Conservation (phyloP, 148 eudicot species). For the Oxyria digyna region DNA sequence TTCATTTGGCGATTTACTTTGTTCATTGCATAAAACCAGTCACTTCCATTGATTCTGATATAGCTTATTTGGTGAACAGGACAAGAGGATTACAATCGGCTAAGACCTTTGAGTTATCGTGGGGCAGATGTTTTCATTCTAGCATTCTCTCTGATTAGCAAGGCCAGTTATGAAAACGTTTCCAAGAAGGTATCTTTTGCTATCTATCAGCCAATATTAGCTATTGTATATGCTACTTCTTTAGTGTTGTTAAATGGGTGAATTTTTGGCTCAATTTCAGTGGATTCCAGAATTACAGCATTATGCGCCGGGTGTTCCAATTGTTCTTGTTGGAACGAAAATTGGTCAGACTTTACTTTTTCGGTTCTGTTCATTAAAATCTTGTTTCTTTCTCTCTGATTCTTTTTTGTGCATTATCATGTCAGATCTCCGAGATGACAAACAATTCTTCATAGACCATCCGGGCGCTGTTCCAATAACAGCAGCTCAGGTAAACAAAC, state of each 20-base stretch:
- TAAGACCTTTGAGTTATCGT: conserved; percentile 95
- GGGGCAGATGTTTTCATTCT: conserved; percentile 94
- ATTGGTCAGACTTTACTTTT: conserved; percentile 32
- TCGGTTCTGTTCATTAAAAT: neutral
- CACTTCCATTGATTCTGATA: conserved; percentile 7
- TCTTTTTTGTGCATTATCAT: neutral
- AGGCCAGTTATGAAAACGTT: conserved; percentile 94
- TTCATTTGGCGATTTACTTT: neutral
- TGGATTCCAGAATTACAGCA: conserved; percentile 78
- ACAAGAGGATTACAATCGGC: conserved; percentile 92
- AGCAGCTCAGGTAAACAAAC: conserved; percentile 48
- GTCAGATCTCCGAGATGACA: conserved; percentile 73
- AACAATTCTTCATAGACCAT: conserved; percentile 64
- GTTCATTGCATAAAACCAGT: neutral
- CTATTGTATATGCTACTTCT: neutral
- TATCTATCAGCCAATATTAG: neutral
- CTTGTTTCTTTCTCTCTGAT: neutral
- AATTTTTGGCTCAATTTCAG: conserved; percentile 16
- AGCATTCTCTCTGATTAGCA: conserved; percentile 83
- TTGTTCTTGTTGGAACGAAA: conserved; percentile 83
- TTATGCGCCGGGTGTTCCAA: conserved; percentile 85
- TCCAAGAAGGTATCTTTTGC: conserved; percentile 53
- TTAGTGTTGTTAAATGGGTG: neutral
- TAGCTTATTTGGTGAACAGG: conserved; percentile 31
- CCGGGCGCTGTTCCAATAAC: conserved; percentile 80